phyloP scores from a whole-genome alignment of 78 protist species.

The Diacronema lutheri region DNA sequence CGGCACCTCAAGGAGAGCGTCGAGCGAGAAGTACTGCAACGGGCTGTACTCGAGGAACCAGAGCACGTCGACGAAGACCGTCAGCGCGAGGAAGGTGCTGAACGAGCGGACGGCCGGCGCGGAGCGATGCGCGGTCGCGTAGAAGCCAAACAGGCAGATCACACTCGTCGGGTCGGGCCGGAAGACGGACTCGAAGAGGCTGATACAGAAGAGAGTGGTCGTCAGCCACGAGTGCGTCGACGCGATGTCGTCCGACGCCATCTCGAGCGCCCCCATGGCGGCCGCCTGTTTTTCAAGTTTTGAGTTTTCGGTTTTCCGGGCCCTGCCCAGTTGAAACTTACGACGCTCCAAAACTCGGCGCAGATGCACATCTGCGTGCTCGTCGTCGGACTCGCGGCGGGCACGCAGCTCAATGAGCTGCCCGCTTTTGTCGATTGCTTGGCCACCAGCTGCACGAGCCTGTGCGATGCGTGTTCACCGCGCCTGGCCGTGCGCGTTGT shows the following conservation, averaged over 20 bases:
- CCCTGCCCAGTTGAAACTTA: too few relatives aligned
- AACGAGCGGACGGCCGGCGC: background rate
- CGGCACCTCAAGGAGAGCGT: background rate
- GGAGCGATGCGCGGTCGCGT: background rate
- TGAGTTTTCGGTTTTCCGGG: too few relatives aligned
- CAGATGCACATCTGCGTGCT: too few relatives aligned
- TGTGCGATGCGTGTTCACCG: too few relatives aligned
- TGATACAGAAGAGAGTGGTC: background rate
- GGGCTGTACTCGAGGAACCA: background rate
- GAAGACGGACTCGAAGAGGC: background rate
- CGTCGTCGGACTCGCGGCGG: too few relatives aligned
- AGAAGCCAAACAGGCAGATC: background rate
- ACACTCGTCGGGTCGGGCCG: constrained; percentile 20
- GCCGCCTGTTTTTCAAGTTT: too few relatives aligned
- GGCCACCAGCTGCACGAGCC: too few relatives aligned
- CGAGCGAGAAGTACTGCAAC: background rate
- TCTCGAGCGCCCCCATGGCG: background rate
- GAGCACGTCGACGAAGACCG: background rate
- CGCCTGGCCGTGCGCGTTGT: too few relatives aligned
- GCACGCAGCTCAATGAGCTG: too few relatives aligned
- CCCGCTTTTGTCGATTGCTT: too few relatives aligned
- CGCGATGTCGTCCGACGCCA: background rate
- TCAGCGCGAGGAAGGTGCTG: background rate
- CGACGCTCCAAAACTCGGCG: too few relatives aligned
- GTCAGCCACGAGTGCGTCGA: background rate